Evolutionary conservation across 176 grass and related monocot species (phyloP).

Genomic region (Juncus effusus): DNA sequence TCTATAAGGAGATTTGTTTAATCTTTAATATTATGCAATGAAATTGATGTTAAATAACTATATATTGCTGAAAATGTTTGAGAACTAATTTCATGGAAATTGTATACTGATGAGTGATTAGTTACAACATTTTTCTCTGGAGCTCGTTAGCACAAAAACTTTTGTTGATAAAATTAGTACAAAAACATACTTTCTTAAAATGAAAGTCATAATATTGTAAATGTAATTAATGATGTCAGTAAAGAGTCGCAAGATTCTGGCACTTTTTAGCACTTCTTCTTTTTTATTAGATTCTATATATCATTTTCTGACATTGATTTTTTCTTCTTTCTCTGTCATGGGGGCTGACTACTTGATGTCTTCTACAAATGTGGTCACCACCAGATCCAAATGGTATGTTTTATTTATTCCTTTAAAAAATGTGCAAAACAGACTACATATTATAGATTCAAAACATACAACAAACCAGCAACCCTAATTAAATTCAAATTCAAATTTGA

Average conservation of each 20-base stretch:
- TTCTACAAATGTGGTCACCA: neutral
- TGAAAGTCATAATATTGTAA: too few species aligned
- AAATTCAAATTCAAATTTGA: neutral
- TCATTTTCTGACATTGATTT: constrained; percentile 29
- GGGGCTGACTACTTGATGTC: constrained; percentile 29
- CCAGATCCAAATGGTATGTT: constrained; percentile 63
- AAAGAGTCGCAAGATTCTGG: neutral
- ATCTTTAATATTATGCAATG: too few species aligned
- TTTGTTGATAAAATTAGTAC: too few species aligned
- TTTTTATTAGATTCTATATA: neutral
- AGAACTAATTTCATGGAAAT: too few species aligned
- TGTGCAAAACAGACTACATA: neutral
- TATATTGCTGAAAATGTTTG: too few species aligned
- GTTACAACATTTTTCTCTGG: too few species aligned
- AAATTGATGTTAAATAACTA: too few species aligned
- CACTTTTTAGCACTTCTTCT: neutral
- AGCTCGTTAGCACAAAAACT: too few species aligned
- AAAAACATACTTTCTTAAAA: too few species aligned
- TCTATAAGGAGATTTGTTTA: too few species aligned
- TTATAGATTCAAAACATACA: neutral
- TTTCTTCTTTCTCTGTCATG: neutral
- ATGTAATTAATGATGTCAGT: constrained; percentile 18
- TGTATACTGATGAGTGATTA: too few species aligned
- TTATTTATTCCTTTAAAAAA: constrained; percentile 11
- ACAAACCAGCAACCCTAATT: neutral